These are phyloP conservation scores for Blastobotrys americana DNA, from an alignment of 805 yeast genomes.

Conservation along the genomic window DNA sequence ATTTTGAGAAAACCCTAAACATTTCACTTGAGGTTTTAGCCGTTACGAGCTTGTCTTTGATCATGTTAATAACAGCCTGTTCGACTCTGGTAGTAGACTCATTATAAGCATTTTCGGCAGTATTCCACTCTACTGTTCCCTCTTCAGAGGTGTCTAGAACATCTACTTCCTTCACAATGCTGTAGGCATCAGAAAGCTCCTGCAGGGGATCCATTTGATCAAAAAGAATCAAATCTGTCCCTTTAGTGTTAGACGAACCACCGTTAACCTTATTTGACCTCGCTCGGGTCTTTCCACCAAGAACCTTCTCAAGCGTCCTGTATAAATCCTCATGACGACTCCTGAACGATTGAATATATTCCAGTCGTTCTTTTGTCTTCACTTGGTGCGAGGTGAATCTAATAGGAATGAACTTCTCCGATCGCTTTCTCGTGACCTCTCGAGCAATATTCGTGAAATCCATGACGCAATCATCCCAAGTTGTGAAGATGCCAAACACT, in stretches of 20 bases:
- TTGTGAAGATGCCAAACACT: constrained; percentile 33
- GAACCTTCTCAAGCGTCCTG: constrained; percentile 29
- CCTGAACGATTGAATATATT: constrained; percentile 41
- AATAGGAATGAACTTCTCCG: constrained; percentile 61
- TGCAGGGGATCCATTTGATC: constrained; percentile 23
- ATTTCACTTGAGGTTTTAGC: constrained; percentile 42
- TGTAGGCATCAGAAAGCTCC: constrained; percentile 39
- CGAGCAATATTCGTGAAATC: constrained; percentile 62
- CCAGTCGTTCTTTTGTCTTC: constrained; percentile 38
- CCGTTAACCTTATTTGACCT: too few species aligned
- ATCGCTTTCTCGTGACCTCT: constrained; percentile 65
- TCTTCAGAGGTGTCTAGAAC: constrained; percentile 33
- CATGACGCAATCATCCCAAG: constrained; percentile 56
- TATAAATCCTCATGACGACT: constrained; percentile 45
- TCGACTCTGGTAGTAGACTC: constrained; percentile 42
- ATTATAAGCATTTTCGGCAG: constrained; percentile 37
- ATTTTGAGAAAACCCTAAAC: constrained; percentile 45
- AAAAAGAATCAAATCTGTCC: constrained; percentile 10
- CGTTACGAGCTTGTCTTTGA: constrained; percentile 35
- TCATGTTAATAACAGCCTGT: constrained; percentile 34
- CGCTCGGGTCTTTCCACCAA: constrained; percentile 15
- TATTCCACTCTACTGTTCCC: constrained; percentile 34
- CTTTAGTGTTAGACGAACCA: too few species aligned
- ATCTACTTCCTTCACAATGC: constrained; percentile 33
- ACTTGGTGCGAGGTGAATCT: constrained; percentile 45